A percentile compares a stretch with the other conserved stretches of the same genome.
phyloP scores from a whole-genome alignment of 1,284 basidiomycete species.

The Rhodotorula sp. region DNA sequence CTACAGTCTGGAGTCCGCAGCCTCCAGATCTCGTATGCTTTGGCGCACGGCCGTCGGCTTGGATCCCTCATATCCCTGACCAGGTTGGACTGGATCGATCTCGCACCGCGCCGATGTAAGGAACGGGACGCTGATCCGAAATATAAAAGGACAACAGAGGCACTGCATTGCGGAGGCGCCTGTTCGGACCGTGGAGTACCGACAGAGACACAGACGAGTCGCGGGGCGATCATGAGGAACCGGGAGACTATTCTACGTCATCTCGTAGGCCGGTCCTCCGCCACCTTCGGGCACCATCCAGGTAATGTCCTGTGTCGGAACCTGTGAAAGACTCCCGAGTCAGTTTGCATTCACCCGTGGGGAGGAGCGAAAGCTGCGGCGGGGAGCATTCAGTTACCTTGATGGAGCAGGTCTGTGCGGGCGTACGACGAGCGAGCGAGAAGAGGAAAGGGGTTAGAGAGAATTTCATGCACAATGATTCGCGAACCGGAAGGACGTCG shows the following conservation, averaged over 20 bases:
- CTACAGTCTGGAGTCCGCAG: too few relatives aligned
- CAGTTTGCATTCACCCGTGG: accelerated
- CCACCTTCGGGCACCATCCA: slow-evolving; percentile 91
- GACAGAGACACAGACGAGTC: too few relatives aligned
- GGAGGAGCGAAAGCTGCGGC: too few relatives aligned
- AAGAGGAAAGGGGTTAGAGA: neutral
- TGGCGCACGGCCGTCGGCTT: too few relatives aligned
- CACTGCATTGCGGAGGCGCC: too few relatives aligned
- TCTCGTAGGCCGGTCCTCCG: slow-evolving; percentile 63
- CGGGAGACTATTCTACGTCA: slow-evolving; percentile 51
- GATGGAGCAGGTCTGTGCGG: slow-evolving; percentile 70
- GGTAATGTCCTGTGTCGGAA: slow-evolving; percentile 70
- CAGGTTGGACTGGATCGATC: too few relatives aligned
- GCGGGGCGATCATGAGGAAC: neutral
- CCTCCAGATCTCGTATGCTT: too few relatives aligned
- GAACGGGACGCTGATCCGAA: too few relatives aligned
- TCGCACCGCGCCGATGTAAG: too few relatives aligned
- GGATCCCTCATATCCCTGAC: too few relatives aligned
- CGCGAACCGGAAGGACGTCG: neutral
- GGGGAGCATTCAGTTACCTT: slow-evolving; percentile 55
- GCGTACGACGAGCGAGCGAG: neutral
- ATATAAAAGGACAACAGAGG: too few relatives aligned
- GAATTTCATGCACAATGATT: neutral
- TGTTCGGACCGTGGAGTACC: too few relatives aligned
- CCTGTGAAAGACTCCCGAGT: slow-evolving; percentile 7